phyloP scores from a whole-genome alignment of 768 basidiomycete species.

The Suillus variegatus region DNA sequence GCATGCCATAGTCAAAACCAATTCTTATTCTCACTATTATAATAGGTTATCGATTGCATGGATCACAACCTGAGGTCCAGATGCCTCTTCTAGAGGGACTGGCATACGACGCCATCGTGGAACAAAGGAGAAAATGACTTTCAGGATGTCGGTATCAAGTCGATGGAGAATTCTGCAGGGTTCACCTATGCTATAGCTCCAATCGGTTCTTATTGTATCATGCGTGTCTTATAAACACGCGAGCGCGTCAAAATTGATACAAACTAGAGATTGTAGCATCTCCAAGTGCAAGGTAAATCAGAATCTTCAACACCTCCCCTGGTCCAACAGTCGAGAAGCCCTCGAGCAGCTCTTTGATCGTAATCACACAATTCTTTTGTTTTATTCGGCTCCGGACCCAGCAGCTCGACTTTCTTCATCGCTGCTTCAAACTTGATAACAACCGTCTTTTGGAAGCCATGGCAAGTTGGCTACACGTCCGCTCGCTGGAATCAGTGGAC shows the following conservation, averaged over 20 bases:
- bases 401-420: neutral
- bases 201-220: too few relatives aligned
- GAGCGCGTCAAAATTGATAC: too few relatives aligned
- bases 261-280: too few relatives aligned
- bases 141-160: too few relatives aligned
- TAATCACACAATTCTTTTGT: neutral
- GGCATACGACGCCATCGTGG: too few relatives aligned
- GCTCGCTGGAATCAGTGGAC: neutral
- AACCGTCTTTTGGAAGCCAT: neutral
- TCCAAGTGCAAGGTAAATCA: neutral
- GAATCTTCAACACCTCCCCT: neutral
- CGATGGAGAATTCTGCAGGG: too few relatives aligned
- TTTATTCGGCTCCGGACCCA: neutral
- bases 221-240: too few relatives aligned
- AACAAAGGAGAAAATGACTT: too few relatives aligned
- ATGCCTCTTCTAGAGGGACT: too few relatives aligned
- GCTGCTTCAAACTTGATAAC: neutral
- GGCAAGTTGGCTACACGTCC: neutral
- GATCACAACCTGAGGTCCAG: too few relatives aligned
- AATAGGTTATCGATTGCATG: neutral
- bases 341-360: neutral
- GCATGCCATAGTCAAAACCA: neutral
- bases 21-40: neutral
- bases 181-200: too few relatives aligned
- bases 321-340: neutral